Base-by-base conservation (phyloP, 768 basidiomycete species). In the Serendipita sp. region DNA sequence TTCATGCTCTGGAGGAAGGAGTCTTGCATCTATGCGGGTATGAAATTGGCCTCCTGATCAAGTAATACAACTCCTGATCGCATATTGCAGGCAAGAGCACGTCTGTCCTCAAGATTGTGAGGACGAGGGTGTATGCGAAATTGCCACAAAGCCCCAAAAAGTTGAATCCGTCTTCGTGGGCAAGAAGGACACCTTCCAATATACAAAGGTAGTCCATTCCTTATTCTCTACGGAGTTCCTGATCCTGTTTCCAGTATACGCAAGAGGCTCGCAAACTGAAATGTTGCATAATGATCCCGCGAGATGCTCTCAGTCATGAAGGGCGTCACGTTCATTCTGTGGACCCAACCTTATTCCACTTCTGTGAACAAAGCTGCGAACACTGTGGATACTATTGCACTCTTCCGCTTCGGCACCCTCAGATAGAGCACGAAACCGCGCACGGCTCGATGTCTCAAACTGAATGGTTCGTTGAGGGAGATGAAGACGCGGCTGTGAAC, bases 381-480 rank as follows among this genome's bases (percentile, higher is more conserved):
- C 74, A 75, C 50, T 85, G 83, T 60, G 77, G 78, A 2, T 85
- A 84, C 67, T 79, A 77, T 67, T 84, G 83, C 64, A 81, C 76
- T 0, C 70, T 82, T 2, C 81, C 82, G 0, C 53, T 58, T 22
- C 4, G 26, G 13, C 83, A 85, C 63, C 63, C 80, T 0, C 82
- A 84, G 63, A 75, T 78, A 65, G 80, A 82, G 45, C 83, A 85
- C 42, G 82, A 83, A 45, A 85, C 83, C 0, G 74, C 75, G 16
- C 83, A 85, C 62, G 84, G 83, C 4, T 83, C 81, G 1, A 84
- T 84, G 82, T 78, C 80, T 0, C 75, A 72, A 63, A 79, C 81
- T 0, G 73, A 74, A 44, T 85, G 84, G 84, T 72, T 78, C 0
- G 68, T 83, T 2, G 81, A 83, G 60, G 79, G 78, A 1, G 75